Evolutionary conservation across 208 protist genomes (phyloP).

Genomic region (Trypanosomatidae sp.): DNA sequence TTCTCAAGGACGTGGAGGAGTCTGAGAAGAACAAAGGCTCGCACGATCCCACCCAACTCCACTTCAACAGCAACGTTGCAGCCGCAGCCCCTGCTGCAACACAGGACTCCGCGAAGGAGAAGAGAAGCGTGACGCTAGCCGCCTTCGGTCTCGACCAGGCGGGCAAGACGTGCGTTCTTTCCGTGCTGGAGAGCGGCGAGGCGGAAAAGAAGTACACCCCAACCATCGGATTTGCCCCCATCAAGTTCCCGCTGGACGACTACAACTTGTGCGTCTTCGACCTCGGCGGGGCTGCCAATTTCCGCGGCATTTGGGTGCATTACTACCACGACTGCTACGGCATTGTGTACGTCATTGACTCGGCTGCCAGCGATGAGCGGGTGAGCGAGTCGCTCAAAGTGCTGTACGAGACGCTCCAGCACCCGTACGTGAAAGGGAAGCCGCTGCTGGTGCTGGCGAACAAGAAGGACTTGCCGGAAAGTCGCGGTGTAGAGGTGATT

Average conservation of each 20-base stretch:
- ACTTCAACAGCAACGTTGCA: constrained; percentile 27
- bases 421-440: constrained; percentile 95
- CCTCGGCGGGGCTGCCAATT: constrained; percentile 86
- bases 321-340: constrained; percentile 93
- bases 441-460: constrained; percentile 99
- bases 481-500: constrained; percentile 81
- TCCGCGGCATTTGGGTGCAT: constrained; percentile 91
- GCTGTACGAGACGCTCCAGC: constrained; percentile 79
- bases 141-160: constrained; percentile 91
- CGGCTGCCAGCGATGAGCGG: constrained; percentile 56
- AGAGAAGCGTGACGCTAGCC: constrained; percentile 72
- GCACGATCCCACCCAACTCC: constrained; percentile 83
- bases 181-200: constrained; percentile 95
- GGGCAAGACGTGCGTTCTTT: constrained; percentile 99
- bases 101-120: constrained; percentile 3
- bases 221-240: constrained; percentile 88
- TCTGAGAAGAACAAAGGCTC: constrained; percentile 68
- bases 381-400: constrained; percentile 67
- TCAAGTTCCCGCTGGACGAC: constrained; percentile 83
- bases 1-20: constrained; percentile 76
- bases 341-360: constrained; percentile 89
- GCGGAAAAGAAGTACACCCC: constrained; percentile 91
- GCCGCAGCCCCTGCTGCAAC: neutral
- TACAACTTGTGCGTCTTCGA: constrained; percentile 92
- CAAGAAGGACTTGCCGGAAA: constrained; percentile 98